Percentiles rank a stretch among this genome's conserved stretches.
phyloP scores from a whole-genome alignment of 2,329 filamentous ascomycete species.

The Ascochyta koolunga region DNA sequence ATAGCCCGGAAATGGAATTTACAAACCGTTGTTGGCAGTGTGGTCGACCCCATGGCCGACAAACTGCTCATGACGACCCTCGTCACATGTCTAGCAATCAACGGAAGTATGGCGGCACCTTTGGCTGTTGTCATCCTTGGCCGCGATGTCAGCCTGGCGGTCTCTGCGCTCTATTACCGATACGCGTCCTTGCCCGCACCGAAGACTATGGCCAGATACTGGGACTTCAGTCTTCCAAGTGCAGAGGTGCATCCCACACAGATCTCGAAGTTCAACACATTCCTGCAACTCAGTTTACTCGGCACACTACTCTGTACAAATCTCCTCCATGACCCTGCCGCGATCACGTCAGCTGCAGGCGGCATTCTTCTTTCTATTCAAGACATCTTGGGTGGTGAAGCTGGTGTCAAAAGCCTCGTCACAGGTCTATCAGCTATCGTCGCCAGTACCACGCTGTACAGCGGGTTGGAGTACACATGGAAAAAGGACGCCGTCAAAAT shows the following conservation, averaged over 20 bases:
- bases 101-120: slow-evolving; percentile 84
- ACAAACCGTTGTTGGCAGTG: slow-evolving; percentile 90
- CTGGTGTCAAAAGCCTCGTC: slow-evolving; percentile 45
- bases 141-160: slow-evolving; percentile 79
- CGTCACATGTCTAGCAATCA: slow-evolving; percentile 81
- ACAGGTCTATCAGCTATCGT: slow-evolving; percentile 73
- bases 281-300: slow-evolving; percentile 85
- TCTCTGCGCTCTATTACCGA: slow-evolving; percentile 92
- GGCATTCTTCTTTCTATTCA: slow-evolving; percentile 33
- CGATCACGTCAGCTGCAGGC: slow-evolving; percentile 57
- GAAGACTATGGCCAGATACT: slow-evolving; percentile 91
- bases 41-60: slow-evolving; percentile 91
- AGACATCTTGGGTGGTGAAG: slow-evolving; percentile 36
- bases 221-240: slow-evolving; percentile 93
- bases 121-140: slow-evolving; percentile 89
- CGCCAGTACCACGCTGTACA: slow-evolving; percentile 89
- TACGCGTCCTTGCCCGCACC: slow-evolving; percentile 93
- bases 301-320: slow-evolving; percentile 83
- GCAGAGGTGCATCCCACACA: slow-evolving; percentile 83
- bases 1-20: slow-evolving; percentile 87
- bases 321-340: slow-evolving; percentile 64
- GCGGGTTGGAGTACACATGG: slow-evolving; percentile 88
- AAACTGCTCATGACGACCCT: slow-evolving; percentile 94
- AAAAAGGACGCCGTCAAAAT: slow-evolving; percentile 93
- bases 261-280: slow-evolving; percentile 90